Conservation (phyloP, 129 eudicot species). For the Centrapalus pauciflorus region DNA sequence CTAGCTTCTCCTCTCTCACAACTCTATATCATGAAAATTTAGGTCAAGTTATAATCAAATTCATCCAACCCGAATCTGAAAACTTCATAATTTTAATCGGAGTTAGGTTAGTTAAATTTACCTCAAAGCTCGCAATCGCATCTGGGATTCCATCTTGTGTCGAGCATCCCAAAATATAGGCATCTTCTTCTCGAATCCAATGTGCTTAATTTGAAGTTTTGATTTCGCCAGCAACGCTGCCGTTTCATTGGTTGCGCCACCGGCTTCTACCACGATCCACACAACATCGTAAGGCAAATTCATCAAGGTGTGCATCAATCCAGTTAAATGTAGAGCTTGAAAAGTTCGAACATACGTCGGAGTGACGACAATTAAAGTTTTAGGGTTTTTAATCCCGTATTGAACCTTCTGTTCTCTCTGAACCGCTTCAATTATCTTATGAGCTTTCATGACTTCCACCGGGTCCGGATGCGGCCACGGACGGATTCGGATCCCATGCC, state of each 20-base stretch:
- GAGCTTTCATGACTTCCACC: slow-evolving; percentile 82
- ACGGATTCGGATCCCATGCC: slow-evolving; percentile 87
- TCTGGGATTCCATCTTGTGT: slow-evolving; percentile 60
- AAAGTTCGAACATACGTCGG: slow-evolving; percentile 95
- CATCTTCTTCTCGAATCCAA: slow-evolving; percentile 72
- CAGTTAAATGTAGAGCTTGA: slow-evolving; percentile 84
- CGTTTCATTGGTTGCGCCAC: slow-evolving; percentile 76
- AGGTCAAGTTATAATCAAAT: slow-evolving; percentile 13
- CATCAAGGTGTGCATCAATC: slow-evolving; percentile 90
- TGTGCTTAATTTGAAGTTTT: slow-evolving; percentile 43
- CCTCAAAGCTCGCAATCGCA: slow-evolving; percentile 83
- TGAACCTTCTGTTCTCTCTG: slow-evolving; percentile 81
- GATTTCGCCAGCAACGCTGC: slow-evolving; percentile 64
- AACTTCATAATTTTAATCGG: background rate
- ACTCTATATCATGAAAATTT: slow-evolving; percentile 35
- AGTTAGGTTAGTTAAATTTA: slow-evolving; percentile 15
- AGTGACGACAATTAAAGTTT: slow-evolving; percentile 64
- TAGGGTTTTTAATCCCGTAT: slow-evolving; percentile 76
- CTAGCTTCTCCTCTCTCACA: slow-evolving; percentile 71
- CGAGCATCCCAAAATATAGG: slow-evolving; percentile 81
- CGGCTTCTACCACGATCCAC: slow-evolving; percentile 97
- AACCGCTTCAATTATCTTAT: slow-evolving; percentile 75
- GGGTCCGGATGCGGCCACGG: slow-evolving; percentile 99
- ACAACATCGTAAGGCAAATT: slow-evolving; percentile 70
- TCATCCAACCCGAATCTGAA: slow-evolving; percentile 9